These are phyloP conservation scores for Saccharomycopsis guyanensis DNA, from an alignment of 805 yeast genomes.

Conservation along the genomic window DNA sequence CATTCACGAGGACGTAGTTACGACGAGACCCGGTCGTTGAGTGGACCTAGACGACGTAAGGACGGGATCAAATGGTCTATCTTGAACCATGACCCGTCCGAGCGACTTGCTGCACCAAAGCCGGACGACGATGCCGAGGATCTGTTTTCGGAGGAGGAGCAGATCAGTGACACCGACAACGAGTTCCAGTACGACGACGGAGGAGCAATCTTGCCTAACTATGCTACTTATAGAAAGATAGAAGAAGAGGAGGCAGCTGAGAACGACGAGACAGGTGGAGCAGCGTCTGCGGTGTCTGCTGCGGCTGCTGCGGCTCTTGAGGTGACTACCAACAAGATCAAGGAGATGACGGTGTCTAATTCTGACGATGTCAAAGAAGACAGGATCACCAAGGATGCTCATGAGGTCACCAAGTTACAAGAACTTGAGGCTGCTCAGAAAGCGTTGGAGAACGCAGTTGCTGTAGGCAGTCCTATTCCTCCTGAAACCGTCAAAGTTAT, in stretches of 20 bases:
- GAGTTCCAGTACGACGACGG: constrained; percentile 52
- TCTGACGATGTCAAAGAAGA: constrained; percentile 11
- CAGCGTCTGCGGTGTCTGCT: neutral
- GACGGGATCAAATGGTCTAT: constrained; percentile 50
- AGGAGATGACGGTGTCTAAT: constrained; percentile 3
- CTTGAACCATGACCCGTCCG: constrained; percentile 67
- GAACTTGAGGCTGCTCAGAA: constrained; percentile 51
- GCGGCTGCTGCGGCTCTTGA: constrained; percentile 8
- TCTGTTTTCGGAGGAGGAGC: constrained; percentile 45
- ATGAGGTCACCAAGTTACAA: constrained; percentile 40
- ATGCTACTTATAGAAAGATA: constrained; percentile 29
- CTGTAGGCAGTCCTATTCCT: constrained; percentile 20
- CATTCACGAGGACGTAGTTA: neutral
- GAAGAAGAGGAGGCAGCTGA: constrained; percentile 1
- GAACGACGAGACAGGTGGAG: constrained; percentile 24
- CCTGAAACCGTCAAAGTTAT: constrained; percentile 39
- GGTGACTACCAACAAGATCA: constrained; percentile 16
- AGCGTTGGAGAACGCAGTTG: constrained; percentile 36
- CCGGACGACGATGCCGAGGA: constrained; percentile 7
- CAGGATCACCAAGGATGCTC: constrained; percentile 25
- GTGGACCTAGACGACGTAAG: constrained; percentile 12
- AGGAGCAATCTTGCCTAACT: constrained; percentile 50
- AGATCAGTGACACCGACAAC: constrained; percentile 49
- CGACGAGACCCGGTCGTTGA: constrained; percentile 5
- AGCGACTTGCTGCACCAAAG: constrained; percentile 33